Evolutionary conservation across 139 green algal species (phyloP).

Genomic region (Volvox reticuliferus): DNA sequence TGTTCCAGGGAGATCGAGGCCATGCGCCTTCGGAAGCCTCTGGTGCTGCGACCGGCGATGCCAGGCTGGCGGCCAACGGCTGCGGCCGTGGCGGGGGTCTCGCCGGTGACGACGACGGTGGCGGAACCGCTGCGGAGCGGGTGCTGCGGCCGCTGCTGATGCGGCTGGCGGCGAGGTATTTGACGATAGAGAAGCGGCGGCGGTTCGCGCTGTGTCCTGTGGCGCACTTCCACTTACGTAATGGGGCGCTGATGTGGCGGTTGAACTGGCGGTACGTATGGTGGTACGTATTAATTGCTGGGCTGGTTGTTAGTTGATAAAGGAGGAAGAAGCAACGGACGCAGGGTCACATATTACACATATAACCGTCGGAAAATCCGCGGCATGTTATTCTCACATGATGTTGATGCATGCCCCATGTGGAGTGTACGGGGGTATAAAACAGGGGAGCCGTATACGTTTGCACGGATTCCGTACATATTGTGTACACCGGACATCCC

Average conservation of each 20-base stretch:
- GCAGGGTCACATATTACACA: too few species aligned
- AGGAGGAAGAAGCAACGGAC: too few species aligned
- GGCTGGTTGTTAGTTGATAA: too few species aligned
- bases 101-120: background rate
- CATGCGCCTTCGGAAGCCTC: background rate
- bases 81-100: background rate
- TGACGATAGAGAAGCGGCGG: slow-evolving; percentile 71
- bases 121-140: background rate
- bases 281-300: too few species aligned
- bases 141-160: slow-evolving; percentile 62
- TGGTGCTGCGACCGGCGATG: background rate
- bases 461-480: too few species aligned
- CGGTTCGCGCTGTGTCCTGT: slow-evolving; percentile 84
- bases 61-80: background rate
- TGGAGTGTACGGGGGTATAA: too few species aligned
- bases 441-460: too few species aligned
- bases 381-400: too few species aligned
- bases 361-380: too few species aligned
- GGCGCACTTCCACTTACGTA: slow-evolving; percentile 89
- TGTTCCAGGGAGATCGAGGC: background rate
- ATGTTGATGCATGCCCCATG: too few species aligned
- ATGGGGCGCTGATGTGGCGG: slow-evolving; percentile 77
- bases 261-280: slow-evolving; percentile 71
- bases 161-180: slow-evolving; percentile 74
- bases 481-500: too few species aligned